Conservation (phyloP, 139 green algal species). For the Micromonas pusilla region DNA sequence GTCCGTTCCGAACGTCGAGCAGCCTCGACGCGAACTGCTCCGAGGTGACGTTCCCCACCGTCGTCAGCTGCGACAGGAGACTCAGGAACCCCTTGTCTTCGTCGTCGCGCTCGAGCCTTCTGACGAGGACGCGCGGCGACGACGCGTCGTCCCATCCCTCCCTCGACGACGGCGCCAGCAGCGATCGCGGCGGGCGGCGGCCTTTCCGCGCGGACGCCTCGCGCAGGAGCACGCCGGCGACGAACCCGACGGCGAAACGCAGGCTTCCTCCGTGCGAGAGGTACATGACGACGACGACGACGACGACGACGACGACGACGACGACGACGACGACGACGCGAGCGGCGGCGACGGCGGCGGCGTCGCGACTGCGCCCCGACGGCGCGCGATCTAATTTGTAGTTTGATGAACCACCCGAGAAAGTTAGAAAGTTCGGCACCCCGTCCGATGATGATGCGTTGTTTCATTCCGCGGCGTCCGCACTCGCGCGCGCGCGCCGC, state of each 20-base stretch:
- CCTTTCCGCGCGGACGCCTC: neutral
- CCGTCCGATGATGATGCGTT: too few relatives aligned
- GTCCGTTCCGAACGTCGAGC: neutral
- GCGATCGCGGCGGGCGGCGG: neutral
- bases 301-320: neutral
- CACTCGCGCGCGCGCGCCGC: neutral
- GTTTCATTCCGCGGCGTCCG: too few relatives aligned
- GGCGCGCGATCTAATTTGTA: too few relatives aligned
- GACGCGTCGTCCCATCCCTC: neutral
- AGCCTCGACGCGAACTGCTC: neutral
- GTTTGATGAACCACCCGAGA: too few relatives aligned
- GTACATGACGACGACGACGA: neutral
- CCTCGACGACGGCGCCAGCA: neutral
- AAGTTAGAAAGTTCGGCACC: too few relatives aligned
- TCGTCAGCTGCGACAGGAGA: neutral
- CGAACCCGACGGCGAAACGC: neutral
- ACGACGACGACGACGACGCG: neutral
- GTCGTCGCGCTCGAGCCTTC: neutral
- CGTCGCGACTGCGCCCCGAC: too few relatives aligned
- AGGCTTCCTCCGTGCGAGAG: neutral
- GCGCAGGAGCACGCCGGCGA: neutral
- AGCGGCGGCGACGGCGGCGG: too few relatives aligned
- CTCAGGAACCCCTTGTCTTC: conserved; percentile 1
- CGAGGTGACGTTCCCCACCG: neutral
- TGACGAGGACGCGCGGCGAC: neutral